These are phyloP conservation scores for Corynespora cassiicola DNA, from an alignment of 2,329 filamentous ascomycete genomes.

Conservation along the genomic window DNA sequence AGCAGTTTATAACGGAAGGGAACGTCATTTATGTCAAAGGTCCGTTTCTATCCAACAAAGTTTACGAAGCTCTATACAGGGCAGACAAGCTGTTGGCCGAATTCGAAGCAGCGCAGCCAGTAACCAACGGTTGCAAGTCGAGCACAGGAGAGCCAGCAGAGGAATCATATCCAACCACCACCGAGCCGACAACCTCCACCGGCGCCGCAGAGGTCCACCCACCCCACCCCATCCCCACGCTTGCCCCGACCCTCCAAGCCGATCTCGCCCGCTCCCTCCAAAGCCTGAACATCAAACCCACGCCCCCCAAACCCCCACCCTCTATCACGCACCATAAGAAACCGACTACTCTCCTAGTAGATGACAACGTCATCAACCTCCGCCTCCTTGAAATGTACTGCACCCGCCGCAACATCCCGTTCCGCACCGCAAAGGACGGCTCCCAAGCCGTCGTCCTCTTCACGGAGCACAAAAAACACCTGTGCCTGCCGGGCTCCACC, in stretches of 20 bases:
- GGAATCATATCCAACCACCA: too few relatives aligned
- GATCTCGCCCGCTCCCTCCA: constrained; percentile 18
- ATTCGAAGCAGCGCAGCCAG: constrained; percentile 4
- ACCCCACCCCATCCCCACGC: constrained; percentile 10
- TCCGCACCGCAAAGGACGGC: constrained; percentile 48
- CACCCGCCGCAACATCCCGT: constrained; percentile 47
- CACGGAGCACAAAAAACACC: constrained; percentile 14
- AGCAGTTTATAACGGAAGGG: constrained; percentile 16
- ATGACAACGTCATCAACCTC: constrained; percentile 55
- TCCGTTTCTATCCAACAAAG: constrained; percentile 26
- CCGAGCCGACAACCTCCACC: not conserved
- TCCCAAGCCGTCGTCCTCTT: constrained; percentile 47
- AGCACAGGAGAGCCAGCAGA: too few relatives aligned
- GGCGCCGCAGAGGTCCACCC: not conserved
- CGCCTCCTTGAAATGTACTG: constrained; percentile 57
- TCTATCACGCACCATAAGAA: constrained; percentile 6
- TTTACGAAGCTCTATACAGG: constrained; percentile 21
- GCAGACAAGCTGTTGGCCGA: constrained; percentile 19
- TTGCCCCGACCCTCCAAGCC: constrained; percentile 10
- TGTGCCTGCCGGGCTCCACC: not conserved
- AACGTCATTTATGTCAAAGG: constrained; percentile 34
- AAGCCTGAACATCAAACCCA: constrained; percentile 10
- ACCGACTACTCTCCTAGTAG: constrained; percentile 48
- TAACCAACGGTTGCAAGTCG: too few relatives aligned
- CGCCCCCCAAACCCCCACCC: not conserved